Evolutionary conservation across 2,329 filamentous ascomycete species (phyloP).

Genomic region (Aspergillus fructus): DNA sequence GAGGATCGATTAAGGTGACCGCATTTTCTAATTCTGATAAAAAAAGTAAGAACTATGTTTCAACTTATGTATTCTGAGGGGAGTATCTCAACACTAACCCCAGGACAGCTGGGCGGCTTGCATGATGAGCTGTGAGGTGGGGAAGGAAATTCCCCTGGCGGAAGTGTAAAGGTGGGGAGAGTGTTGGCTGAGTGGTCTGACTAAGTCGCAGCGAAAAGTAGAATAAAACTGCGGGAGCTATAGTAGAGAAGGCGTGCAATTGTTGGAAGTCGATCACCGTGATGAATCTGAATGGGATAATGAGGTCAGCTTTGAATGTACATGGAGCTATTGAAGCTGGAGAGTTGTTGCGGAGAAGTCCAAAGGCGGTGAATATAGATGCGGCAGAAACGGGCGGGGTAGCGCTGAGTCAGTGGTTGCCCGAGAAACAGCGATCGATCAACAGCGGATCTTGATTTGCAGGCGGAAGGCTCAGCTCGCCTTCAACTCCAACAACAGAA

Average conservation of each 20-base stretch:
- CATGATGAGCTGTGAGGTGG: slow-evolving; percentile 38
- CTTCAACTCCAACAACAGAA: slow-evolving; percentile 3
- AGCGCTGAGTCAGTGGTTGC: slow-evolving; percentile 37
- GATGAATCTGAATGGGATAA: background rate
- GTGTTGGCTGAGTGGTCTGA: too few relatives aligned
- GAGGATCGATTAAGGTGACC: slow-evolving; percentile 77
- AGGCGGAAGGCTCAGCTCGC: slow-evolving; percentile 2
- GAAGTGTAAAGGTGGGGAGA: background rate
- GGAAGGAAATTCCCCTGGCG: background rate
- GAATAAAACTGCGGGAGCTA: background rate
- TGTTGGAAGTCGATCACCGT: background rate
- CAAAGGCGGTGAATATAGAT: slow-evolving; percentile 26
- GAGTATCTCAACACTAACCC: slow-evolving; percentile 45
- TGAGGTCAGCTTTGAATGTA: background rate
- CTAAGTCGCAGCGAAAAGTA: background rate
- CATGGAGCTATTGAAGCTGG: background rate
- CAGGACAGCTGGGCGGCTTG: slow-evolving; percentile 60
- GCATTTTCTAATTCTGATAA: slow-evolving; percentile 80
- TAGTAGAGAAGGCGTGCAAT: background rate
- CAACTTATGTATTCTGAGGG: slow-evolving; percentile 10
- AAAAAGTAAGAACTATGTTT: background rate
- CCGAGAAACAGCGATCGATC: slow-evolving; percentile 32
- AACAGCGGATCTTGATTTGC: slow-evolving; percentile 18
- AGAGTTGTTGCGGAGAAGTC: slow-evolving; percentile 8
- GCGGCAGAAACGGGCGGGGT: slow-evolving; percentile 33